Evolutionary conservation across 106 monocot species (phyloP).

Genomic region (Posidonia australis): DNA sequence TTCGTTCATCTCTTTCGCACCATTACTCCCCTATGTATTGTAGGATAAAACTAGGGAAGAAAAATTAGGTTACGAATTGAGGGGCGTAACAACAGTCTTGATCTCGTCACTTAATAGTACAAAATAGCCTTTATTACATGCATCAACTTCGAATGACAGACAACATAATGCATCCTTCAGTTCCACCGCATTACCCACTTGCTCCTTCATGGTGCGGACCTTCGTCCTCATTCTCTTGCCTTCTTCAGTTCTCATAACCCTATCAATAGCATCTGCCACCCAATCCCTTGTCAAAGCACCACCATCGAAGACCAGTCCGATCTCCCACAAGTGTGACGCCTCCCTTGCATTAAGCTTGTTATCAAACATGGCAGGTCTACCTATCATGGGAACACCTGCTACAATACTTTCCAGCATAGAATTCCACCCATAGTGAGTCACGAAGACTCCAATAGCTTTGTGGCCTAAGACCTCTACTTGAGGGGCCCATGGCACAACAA

Average conservation of each 20-base stretch:
- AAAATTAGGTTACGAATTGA: too few species aligned
- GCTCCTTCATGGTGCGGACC: too few species aligned
- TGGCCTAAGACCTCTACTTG: not conserved
- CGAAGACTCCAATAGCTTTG: not conserved
- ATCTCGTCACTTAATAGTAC: too few species aligned
- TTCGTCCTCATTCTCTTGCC: slow-evolving; percentile 2
- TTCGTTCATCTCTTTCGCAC: too few species aligned
- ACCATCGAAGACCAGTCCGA: not conserved
- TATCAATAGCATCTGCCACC: not conserved
- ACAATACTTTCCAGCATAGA: not conserved
- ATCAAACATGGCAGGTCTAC: not conserved
- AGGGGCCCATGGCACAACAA: slow-evolving; percentile 4
- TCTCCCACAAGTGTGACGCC: not conserved
- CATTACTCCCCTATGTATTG: too few species aligned
- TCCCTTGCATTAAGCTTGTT: not conserved
- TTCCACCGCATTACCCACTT: too few species aligned
- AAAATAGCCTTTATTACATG: too few species aligned
- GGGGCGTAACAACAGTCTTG: too few species aligned
- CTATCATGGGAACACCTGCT: not conserved
- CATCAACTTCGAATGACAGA: too few species aligned
- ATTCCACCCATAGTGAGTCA: slow-evolving; percentile 1
- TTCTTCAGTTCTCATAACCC: not conserved
- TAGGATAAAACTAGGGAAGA: too few species aligned
- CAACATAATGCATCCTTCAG: too few species aligned
- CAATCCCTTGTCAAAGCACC: not conserved